Evolutionary conservation across 371 early-diverging fungal species (phyloP).

Genomic region (Rhizopus delemar): DNA sequence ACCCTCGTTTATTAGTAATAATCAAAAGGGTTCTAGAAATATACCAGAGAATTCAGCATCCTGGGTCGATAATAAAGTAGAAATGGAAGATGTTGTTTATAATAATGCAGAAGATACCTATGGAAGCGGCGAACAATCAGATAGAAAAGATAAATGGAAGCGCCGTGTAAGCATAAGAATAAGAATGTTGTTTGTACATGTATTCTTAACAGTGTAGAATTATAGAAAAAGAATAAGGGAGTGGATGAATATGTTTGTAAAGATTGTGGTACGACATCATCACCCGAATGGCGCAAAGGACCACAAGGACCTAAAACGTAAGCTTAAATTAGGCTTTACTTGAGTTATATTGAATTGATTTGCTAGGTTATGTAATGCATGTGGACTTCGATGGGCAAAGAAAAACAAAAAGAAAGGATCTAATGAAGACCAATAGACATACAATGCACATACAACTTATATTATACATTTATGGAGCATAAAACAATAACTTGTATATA

Average conservation of each 20-base stretch:
- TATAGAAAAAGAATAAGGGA: conserved; percentile 36
- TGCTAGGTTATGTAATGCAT: conserved; percentile 50
- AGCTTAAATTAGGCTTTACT: conserved; percentile 10
- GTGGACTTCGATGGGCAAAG: conserved; percentile 50
- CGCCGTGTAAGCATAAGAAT: conserved; percentile 20
- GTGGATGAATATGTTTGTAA: conserved; percentile 47
- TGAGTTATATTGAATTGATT: neutral
- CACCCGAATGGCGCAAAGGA: conserved; percentile 83
- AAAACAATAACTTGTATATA: conserved; percentile 1
- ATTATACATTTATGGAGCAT: no score
- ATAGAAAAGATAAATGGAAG: conserved; percentile 29
- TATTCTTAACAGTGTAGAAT: no score
- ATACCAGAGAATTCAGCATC: neutral
- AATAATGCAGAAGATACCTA: conserved; percentile 8
- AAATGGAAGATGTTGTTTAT: conserved; percentile 10
- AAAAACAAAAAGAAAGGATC: conserved; percentile 33
- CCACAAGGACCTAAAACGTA: conserved; percentile 69
- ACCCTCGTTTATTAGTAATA: neutral
- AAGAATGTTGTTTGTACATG: neutral
- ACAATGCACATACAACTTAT: conserved; percentile 6
- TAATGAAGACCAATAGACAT: conserved; percentile 26
- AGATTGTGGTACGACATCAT: conserved; percentile 72
- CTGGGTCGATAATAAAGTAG: conserved; percentile 16
- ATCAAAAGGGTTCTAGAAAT: neutral
- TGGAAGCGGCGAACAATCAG: neutral